Conservation (phyloP, 257 asterid species). For the Salvia rosmarinus region DNA sequence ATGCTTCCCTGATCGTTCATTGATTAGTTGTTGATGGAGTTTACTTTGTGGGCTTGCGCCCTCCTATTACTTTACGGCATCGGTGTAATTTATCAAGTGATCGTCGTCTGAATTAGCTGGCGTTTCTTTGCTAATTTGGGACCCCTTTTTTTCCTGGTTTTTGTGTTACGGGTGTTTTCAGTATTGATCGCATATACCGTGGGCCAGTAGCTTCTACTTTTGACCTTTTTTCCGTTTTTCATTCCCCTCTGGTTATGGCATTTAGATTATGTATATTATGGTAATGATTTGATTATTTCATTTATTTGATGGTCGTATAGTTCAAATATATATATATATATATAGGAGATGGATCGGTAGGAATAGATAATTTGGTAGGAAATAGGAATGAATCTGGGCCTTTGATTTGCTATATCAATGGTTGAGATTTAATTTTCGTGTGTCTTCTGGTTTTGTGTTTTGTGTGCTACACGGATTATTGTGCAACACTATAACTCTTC, state of each 20-base stretch:
- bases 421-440: too few relatives aligned
- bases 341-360: too few relatives aligned
- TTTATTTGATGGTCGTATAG: background rate
- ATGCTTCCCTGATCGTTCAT: background rate
- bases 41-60: constrained; percentile 1
- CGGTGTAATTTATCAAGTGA: constrained; percentile 17
- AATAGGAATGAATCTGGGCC: too few relatives aligned
- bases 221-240: background rate
- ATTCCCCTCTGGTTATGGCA: background rate
- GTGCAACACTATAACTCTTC: too few relatives aligned
- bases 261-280: constrained; percentile 22
- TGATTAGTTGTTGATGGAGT: constrained; percentile 24
- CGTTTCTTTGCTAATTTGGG: background rate
- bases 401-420: too few relatives aligned
- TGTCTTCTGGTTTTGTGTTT: too few relatives aligned
- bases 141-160: background rate
- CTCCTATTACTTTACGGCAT: constrained; percentile 12
- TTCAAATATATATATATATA: too few relatives aligned
- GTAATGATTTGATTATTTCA: background rate
- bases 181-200: background rate
- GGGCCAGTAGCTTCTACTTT: background rate
- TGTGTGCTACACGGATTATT: too few relatives aligned
- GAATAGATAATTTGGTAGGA: too few relatives aligned
- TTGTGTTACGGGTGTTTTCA: background rate
- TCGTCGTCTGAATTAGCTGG: constrained; percentile 20